Evolutionary conservation across 2,329 filamentous ascomycete species (phyloP).

Genomic region (Colletotrichum abscissum): DNA sequence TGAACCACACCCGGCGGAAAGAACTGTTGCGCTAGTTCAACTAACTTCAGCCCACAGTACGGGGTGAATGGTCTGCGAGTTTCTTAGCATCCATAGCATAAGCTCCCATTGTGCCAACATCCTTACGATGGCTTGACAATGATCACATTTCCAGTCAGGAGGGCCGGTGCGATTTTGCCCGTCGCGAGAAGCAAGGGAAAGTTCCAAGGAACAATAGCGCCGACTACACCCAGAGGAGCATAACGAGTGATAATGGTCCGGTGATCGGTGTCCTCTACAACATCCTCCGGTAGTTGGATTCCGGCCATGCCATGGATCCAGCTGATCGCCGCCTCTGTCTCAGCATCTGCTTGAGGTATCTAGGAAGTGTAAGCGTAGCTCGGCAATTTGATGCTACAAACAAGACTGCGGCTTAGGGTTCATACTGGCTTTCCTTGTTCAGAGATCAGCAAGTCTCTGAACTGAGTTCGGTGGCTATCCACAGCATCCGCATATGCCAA

Average conservation of each 20-base stretch:
- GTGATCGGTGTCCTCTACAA: conserved; percentile 52
- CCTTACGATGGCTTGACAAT: conserved; percentile 65
- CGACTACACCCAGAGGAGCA: conserved; percentile 53
- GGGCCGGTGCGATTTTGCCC: conserved; percentile 66
- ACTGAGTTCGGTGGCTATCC: conserved; percentile 35
- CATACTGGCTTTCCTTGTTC: conserved; percentile 45
- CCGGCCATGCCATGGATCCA: conserved; percentile 45
- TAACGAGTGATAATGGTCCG: conserved; percentile 47
- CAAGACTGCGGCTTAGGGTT: background rate
- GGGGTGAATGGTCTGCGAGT: conserved; percentile 60
- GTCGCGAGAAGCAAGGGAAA: conserved; percentile 64
- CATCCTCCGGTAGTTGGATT: conserved; percentile 49
- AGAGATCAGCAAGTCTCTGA: conserved; percentile 39
- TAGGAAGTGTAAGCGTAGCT: background rate
- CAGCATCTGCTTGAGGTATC: conserved; percentile 39
- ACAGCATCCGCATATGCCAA: conserved; percentile 42
- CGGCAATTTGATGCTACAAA: background rate
- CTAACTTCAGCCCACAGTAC: conserved; percentile 69
- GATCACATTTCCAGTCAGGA: conserved; percentile 66
- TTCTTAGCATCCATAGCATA: background rate
- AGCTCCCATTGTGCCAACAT: background rate
- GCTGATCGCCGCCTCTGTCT: conserved; percentile 39
- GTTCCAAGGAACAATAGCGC: conserved; percentile 65
- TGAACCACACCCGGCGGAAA: conserved; percentile 74
- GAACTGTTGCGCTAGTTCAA: conserved; percentile 66